Evolutionary conservation across 192 early-diverging fungal genomes (phyloP), one percentile per base, ranked within the genome.

Genomic region (Podila verticillata): DNA sequence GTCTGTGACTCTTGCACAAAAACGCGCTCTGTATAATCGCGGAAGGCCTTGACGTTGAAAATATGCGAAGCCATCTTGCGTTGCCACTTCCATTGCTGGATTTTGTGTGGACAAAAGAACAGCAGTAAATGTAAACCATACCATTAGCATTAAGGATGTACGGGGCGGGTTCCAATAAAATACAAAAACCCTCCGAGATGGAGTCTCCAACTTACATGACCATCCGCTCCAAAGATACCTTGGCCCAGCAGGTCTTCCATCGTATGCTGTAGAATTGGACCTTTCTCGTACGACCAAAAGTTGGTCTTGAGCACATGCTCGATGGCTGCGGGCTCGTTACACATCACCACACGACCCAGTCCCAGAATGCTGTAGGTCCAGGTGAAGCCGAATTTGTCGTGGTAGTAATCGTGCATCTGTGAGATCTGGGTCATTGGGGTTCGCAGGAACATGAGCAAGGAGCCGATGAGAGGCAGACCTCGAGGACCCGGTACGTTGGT

Each of bases 31-130:
- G 58, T 60, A 19, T 60, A 60, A 24, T 60, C 30, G 3, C 58
- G 58, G 58, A 60, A 60, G 15, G 58, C 58, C 30, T 60, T 60
- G 30, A 60, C 58, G 19, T 60, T 60, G 58, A 60, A 60, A 29
- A 60, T 60, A 6, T 60, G 58, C 28, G 28, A 31, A 5, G 58
- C 58, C 58, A 60, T 60, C 58, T 60, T 60, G 4, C 58, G 58
- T 24, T 60, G 58, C 58, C 58, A 60, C 20, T 60, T 60, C 58
- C 58, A 60, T 12, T 62, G 63, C 59, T 60, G 31, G 8, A 2
- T 44, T 13, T 13, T 44, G 1, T 7, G 0, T 15, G 39, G n/a
- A n/a, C n/a, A n/a, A n/a, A n/a, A n/a, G n/a, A n/a, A n/a, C n/a
- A n/a, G n/a, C n/a, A n/a, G n/a, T n/a, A n/a, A n/a, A n/a, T n/a